These are phyloP conservation scores for Leptodermis oblonga DNA, from an alignment of 257 asterid species.

Conservation along the genomic window DNA sequence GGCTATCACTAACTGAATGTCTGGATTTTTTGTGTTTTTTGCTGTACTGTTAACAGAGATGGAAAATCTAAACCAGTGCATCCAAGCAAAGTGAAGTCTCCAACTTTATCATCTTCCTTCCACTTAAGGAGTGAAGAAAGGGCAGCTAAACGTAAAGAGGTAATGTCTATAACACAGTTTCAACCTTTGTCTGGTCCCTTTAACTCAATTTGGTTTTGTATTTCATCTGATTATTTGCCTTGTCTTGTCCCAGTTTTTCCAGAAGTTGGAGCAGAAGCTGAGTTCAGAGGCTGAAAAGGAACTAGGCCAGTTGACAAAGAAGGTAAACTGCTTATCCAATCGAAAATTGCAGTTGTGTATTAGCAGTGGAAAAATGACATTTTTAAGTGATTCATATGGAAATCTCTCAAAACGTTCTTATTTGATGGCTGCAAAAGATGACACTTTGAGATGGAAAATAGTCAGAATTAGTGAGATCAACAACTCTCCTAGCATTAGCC, in stretches of 20 bases:
- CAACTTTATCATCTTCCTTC: conserved; percentile 48
- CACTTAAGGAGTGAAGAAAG: conserved; percentile 80
- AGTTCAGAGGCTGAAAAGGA: conserved; percentile 44
- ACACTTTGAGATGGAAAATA: not conserved
- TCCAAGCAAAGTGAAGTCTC: conserved; percentile 33
- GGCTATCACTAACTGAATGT: not conserved
- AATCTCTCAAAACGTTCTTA: too few species aligned
- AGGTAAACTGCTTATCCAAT: conserved; percentile 39
- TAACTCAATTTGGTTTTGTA: conserved; percentile 1
- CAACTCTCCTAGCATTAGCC: too few species aligned
- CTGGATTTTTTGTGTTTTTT: conserved; percentile 5
- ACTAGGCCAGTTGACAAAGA: conserved; percentile 38
- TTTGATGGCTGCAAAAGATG: not conserved
- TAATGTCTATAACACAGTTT: conserved; percentile 22
- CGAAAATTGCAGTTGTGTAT: not conserved
- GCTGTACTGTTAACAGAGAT: conserved; percentile 35
- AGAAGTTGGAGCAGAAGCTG: conserved; percentile 63
- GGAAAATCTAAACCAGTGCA: conserved; percentile 29
- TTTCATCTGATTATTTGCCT: conserved; percentile 3
- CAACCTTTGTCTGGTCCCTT: not conserved
- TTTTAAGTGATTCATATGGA: not conserved
- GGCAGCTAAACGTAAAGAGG: conserved; percentile 83
- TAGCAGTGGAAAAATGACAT: not conserved
- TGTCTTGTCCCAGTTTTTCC: conserved; percentile 56
- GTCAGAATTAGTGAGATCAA: not conserved